A percentile compares a stretch with the other conserved stretches of the same genome.
These are phyloP conservation scores for Kalaharituber pfeilii DNA, from an alignment of 2,329 filamentous ascomycete species.

Conservation along the genomic window DNA sequence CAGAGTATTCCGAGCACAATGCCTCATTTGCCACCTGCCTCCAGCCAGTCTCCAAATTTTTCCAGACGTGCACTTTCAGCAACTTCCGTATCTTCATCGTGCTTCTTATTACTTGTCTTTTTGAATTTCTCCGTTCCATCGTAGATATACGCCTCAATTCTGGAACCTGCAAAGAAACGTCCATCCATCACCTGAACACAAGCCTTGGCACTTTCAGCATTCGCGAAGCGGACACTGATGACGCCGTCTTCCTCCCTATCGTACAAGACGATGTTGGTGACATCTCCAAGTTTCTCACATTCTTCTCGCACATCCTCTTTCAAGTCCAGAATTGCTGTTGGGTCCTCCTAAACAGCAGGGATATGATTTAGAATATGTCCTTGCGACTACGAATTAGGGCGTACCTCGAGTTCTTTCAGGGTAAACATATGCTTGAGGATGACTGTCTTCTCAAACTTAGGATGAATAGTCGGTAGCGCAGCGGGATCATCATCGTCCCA, in stretches of 20 bases:
- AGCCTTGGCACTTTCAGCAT: conserved; percentile 49
- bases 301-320: conserved; percentile 88
- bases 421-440: conserved; percentile 91
- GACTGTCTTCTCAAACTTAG: conserved; percentile 59
- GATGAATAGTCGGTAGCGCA: conserved; percentile 34
- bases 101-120: conserved; percentile 40
- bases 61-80: conserved; percentile 28
- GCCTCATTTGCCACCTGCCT: conserved; percentile 7
- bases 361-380: neutral
- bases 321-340: conserved; percentile 68
- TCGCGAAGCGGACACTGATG: conserved; percentile 65
- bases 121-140: conserved; percentile 56
- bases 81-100: conserved; percentile 34
- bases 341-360: conserved; percentile 41
- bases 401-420: conserved; percentile 51
- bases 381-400: neutral
- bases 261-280: conserved; percentile 82
- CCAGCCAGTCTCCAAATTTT: conserved; percentile 22
- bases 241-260: conserved; percentile 74
- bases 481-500: conserved; percentile 81
- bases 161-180: conserved; percentile 55
- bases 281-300: conserved; percentile 66
- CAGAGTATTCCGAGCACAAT: too few relatives aligned
- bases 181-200: conserved; percentile 63
- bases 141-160: conserved; percentile 53